Percentiles rank a stretch among this genome's conserved stretches.
Conservation (phyloP, 768 basidiomycete genomes). For the Favolaschia claudopus region DNA sequence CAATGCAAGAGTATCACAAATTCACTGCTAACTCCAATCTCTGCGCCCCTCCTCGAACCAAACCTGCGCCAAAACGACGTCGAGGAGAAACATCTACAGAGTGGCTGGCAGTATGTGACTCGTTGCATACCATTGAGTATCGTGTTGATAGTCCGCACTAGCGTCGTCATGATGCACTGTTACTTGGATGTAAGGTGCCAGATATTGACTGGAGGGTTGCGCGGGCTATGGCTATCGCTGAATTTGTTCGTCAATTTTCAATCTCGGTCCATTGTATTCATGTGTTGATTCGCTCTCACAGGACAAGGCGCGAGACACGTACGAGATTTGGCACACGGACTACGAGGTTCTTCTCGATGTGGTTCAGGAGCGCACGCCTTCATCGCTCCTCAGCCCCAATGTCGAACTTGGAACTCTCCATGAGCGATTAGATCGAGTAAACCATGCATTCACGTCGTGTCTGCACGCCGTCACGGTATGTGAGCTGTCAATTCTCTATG, state of each 20-base stretch:
- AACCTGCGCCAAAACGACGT: constrained; percentile 17
- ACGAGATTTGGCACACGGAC: constrained; percentile 13
- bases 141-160: neutral
- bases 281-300: neutral
- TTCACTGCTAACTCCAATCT: constrained; percentile 4
- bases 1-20: constrained; percentile 10
- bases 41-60: constrained; percentile 17
- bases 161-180: constrained; percentile 11
- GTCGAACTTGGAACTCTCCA: neutral
- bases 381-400: constrained; percentile 7
- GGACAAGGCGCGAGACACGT: constrained; percentile 16
- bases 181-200: constrained; percentile 17
- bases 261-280: neutral
- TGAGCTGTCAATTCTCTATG: too few relatives aligned
- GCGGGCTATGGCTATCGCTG: constrained; percentile 20
- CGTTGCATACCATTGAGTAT: neutral
- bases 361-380: neutral
- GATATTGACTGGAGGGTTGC: constrained; percentile 21
- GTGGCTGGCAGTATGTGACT: constrained; percentile 14
- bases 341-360: neutral
- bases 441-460: constrained; percentile 10
- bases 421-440: neutral
- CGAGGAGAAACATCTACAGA: constrained; percentile 16
- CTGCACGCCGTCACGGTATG: constrained; percentile 10
- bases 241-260: constrained; percentile 14